Conservation (phyloP, 805 yeast genomes). For the Cyberlindnera amylophila region DNA sequence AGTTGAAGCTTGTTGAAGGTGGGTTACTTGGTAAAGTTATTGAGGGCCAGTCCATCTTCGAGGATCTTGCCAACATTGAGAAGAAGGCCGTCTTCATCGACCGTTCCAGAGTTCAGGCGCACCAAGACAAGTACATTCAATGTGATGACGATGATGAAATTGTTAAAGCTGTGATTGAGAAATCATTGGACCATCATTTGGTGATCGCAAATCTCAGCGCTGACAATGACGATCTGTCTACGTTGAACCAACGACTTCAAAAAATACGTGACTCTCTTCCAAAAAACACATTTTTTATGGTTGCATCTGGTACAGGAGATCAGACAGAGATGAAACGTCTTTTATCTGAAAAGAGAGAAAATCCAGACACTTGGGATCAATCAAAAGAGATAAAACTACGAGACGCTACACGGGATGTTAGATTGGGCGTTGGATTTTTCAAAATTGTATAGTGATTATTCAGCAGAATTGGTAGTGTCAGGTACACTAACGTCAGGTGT, state of each 20-base stretch:
- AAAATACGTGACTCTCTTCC: constrained; percentile 53
- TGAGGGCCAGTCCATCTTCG: constrained; percentile 40
- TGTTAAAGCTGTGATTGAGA: constrained; percentile 34
- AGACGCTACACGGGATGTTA: constrained; percentile 46
- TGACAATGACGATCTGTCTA: constrained; percentile 8
- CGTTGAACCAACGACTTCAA: constrained; percentile 42
- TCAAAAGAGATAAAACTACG: constrained; percentile 45
- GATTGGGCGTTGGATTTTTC: constrained; percentile 58
- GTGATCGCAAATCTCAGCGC: constrained; percentile 56
- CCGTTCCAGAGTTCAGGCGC: constrained; percentile 26
- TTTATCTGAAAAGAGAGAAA: constrained; percentile 39
- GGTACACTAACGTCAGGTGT: not conserved
- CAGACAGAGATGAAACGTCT: constrained; percentile 45
- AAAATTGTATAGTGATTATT: constrained; percentile 29
- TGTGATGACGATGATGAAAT: constrained; percentile 61
- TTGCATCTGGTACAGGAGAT: constrained; percentile 64
- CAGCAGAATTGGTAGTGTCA: not conserved
- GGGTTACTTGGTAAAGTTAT: constrained; percentile 53
- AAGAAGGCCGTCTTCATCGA: constrained; percentile 34
- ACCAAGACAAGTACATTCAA: constrained; percentile 31
- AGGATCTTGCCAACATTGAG: constrained; percentile 31
- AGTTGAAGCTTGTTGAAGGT: constrained; percentile 68
- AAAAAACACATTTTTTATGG: constrained; percentile 51
- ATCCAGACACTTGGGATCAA: constrained; percentile 48
- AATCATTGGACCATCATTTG: constrained; percentile 33